Evolutionary conservation across 2,329 filamentous ascomycete species (phyloP), one percentile per base, ranked within the genome.

Genomic region (Gyromitra esculenta): DNA sequence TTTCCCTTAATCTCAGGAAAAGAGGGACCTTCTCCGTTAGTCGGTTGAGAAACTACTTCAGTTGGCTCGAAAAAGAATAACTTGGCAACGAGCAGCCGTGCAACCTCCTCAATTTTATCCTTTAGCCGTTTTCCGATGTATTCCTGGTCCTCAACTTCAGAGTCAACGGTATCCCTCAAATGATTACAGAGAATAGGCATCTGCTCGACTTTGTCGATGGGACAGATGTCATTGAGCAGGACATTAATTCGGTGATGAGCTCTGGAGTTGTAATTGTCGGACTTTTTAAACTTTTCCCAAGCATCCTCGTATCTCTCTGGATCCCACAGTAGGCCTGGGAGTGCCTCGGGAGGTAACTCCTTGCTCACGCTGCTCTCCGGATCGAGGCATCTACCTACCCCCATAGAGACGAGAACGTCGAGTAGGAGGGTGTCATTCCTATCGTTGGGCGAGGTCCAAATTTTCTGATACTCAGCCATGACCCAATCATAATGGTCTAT

Each of bases 11-110:
- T n/a, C 7, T 18, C 21, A 6, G n/a, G 4, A 13, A 1, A 11
- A 6, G 15, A 11, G 8, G 13, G 13, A 0, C 18, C 13, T 3
- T 13, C 13, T 5, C 8, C 43, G 18, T 37, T 25, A 4, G 43
- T 15, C 8, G 25, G n/a, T 37, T 13, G 18, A 13, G 18, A 8
- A 6, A 18, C 21, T 21, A 21, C 25, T 54, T 21, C 3, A 18
- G 37, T 71, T 9, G 59, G 48, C 3, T 71, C 45, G 45, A 71
- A 71, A 41, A 64, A 71, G 60, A 71, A 71, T 13, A 71, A 21
- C 21, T 71, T 71, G 9, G 68, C 68, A 5, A 71, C 11, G 18
- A 71, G 68, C 4, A 57, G 48, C 13, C 39, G 35, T 1, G 68
- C 4, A 31, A 43, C 39, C 31, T 54, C 31, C 7, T 64, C n/a